Conservation (phyloP, 371 early-diverging fungal species). For the Mortierella sp. region DNA sequence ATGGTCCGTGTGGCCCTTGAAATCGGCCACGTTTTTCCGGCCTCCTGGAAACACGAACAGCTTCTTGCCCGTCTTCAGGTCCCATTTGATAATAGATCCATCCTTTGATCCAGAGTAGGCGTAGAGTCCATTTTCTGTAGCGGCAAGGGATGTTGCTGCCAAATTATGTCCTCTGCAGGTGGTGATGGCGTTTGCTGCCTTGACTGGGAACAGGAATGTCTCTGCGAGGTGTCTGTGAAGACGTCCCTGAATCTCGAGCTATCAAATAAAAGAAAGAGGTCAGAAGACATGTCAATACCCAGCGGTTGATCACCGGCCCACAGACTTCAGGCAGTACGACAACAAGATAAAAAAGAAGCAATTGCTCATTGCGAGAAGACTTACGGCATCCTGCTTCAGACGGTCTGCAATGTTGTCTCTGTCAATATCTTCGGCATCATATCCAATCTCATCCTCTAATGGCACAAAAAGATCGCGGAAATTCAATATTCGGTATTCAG, state of each 20-base stretch:
- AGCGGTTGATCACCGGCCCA: too few species aligned
- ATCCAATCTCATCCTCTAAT: constrained; percentile 73
- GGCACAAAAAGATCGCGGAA: neutral
- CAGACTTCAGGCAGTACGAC: too few species aligned
- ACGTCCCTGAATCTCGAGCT: constrained; percentile 62
- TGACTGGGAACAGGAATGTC: constrained; percentile 56
- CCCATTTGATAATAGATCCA: constrained; percentile 89
- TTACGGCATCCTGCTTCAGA: constrained; percentile 83
- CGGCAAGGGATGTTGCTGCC: constrained; percentile 82
- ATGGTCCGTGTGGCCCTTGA: constrained; percentile 85
- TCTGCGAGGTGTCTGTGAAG: constrained; percentile 48
- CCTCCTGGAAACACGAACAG: constrained; percentile 78
- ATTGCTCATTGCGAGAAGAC: too few species aligned
- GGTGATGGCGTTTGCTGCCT: constrained; percentile 51
- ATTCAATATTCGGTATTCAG: neutral
- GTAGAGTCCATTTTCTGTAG: constrained; percentile 73
- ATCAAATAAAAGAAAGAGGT: constrained; percentile 5
- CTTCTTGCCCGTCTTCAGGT: constrained; percentile 65
- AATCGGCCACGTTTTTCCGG: constrained; percentile 78
- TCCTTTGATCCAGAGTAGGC: constrained; percentile 93
- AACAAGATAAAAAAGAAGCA: too few species aligned
- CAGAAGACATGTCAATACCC: neutral
- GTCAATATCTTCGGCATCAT: constrained; percentile 94
- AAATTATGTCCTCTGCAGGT: constrained; percentile 76
- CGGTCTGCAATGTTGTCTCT: constrained; percentile 92